Evolutionary conservation across 257 asterid genomes (phyloP).

Genomic region (Petunia axillaris): DNA sequence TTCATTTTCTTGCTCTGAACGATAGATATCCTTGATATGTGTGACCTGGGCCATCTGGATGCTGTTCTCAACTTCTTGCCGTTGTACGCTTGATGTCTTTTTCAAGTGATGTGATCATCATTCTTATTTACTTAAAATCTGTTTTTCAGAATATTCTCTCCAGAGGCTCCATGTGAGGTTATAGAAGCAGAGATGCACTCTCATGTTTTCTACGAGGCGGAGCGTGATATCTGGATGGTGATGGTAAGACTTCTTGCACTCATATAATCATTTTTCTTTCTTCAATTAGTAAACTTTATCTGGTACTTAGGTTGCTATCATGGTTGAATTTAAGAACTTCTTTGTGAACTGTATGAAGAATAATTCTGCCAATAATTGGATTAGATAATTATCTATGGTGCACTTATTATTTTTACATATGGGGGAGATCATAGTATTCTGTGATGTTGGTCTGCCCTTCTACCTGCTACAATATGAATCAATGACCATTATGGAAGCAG

Average conservation of each 20-base stretch:
- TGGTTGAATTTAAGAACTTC: background rate
- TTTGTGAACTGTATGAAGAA: background rate
- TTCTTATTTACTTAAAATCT: background rate
- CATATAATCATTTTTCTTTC: conserved; percentile 8
- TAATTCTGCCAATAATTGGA: background rate
- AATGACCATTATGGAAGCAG: background rate
- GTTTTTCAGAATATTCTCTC: conserved; percentile 84
- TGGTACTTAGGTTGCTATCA: background rate
- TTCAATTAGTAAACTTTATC: conserved; percentile 27
- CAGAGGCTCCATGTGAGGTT: conserved; percentile 89
- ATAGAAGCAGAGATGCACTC: conserved; percentile 96
- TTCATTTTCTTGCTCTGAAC: conserved; percentile 13
- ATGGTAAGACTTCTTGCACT: conserved; percentile 62
- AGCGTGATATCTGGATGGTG: conserved; percentile 98
- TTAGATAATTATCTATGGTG: conserved; percentile 2
- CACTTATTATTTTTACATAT: background rate
- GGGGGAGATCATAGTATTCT: background rate
- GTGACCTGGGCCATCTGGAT: conserved; percentile 13
- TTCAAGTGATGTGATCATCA: background rate
- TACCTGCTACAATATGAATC: background rate
- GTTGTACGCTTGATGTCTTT: conserved; percentile 7
- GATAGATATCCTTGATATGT: background rate
- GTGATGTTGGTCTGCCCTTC: background rate
- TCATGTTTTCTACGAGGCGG: conserved; percentile 92
- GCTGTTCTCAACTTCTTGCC: conserved; percentile 3